Conservation (phyloP, 805 yeast species). For the Yueomyces sinensis region DNA sequence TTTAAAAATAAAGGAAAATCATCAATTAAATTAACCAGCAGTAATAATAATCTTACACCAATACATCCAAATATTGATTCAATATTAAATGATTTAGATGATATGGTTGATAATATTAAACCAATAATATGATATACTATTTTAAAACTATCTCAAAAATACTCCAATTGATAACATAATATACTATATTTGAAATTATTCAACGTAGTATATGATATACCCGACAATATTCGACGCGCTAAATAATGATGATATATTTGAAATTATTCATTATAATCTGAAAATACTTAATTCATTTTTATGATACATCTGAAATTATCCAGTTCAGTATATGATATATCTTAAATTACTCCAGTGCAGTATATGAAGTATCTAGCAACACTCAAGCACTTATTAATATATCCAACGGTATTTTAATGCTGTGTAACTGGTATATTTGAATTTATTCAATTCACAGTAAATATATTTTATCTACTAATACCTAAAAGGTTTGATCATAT, state of each 20-base stretch:
- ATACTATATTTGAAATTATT: background rate
- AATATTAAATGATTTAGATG: conserved; percentile 1
- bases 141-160: background rate
- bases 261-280: too few species aligned
- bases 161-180: background rate
- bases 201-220: background rate
- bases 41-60: background rate
- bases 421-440: too few species aligned
- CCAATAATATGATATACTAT: background rate
- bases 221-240: background rate
- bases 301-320: too few species aligned
- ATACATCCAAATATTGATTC: conserved; percentile 1
- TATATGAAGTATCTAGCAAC: too few species aligned
- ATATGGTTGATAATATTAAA: conserved; percentile 1
- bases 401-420: too few species aligned
- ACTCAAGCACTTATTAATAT: too few species aligned
- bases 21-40: background rate
- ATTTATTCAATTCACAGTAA: too few species aligned
- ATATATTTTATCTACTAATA: too few species aligned
- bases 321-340: too few species aligned
- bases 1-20: background rate
- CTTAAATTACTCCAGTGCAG: too few species aligned
- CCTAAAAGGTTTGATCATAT: too few species aligned
- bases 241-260: background rate
- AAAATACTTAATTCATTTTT: too few species aligned